These are phyloP conservation scores for Leptographium radiaticola DNA, from an alignment of 2,329 filamentous ascomycete species.

Conservation along the genomic window DNA sequence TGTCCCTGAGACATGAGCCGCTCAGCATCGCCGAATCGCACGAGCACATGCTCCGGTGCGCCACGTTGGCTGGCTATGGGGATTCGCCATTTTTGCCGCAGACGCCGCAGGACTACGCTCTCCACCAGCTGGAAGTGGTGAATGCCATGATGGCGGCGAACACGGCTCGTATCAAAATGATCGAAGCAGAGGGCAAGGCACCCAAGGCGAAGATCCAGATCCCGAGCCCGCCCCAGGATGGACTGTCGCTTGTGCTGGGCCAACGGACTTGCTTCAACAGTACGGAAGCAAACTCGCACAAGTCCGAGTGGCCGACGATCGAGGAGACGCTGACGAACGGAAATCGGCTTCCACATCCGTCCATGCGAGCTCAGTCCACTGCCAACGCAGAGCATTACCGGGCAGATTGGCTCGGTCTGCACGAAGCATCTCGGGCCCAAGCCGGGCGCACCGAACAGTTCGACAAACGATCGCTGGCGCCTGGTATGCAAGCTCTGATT, in stretches of 20 bases:
- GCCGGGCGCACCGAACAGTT: too few species aligned
- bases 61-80: background rate
- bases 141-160: background rate
- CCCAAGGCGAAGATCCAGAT: background rate
- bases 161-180: background rate
- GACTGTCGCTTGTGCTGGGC: background rate
- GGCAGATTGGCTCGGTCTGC: too few species aligned
- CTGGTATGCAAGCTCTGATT: too few species aligned
- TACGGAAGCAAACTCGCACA: background rate
- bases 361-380: background rate
- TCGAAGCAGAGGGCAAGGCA: background rate
- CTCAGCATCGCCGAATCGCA: background rate
- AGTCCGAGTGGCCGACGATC: background rate
- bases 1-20: background rate
- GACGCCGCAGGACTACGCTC: background rate
- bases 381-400: too few species aligned
- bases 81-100: conserved; percentile 4
- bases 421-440: too few species aligned
- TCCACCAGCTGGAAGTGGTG: background rate
- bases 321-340: background rate
- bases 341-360: background rate
- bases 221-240: background rate
- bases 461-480: too few species aligned
- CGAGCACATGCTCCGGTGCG: background rate
- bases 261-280: background rate